phyloP scores from a whole-genome alignment of 73 alveolate genomes.

The Loxodes magnus region DNA sequence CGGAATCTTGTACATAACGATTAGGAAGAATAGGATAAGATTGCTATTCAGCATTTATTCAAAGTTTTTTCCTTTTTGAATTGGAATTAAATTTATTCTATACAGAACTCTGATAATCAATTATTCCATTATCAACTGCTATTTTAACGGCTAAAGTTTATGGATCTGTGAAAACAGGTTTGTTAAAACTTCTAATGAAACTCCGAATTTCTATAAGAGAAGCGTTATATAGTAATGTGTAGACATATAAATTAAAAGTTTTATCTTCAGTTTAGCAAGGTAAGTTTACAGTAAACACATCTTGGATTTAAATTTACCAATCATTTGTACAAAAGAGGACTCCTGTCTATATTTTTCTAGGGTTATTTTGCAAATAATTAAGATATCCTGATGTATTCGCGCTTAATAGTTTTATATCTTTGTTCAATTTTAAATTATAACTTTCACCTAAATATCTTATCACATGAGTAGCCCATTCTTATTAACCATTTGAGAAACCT shows the following conservation, averaged over 20 bases:
- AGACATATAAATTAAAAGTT: constrained; percentile 27
- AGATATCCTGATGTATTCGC: constrained; percentile 13
- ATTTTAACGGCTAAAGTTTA: constrained; percentile 34
- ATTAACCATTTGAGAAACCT: constrained; percentile 24
- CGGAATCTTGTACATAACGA: constrained; percentile 32
- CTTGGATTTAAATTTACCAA: constrained; percentile 2
- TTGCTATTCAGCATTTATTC: constrained; percentile 23
- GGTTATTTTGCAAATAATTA: constrained; percentile 21
- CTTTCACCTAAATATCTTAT: constrained; percentile 29
- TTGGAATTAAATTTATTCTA: background rate
- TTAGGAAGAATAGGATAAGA: constrained; percentile 46
- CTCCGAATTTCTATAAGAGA: constrained; percentile 37
- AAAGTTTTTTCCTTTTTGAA: background rate
- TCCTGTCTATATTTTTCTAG: constrained; percentile 34
- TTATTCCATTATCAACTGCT: constrained; percentile 55
- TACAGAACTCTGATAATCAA: too few species aligned
- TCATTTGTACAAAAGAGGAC: constrained; percentile 41
- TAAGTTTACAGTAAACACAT: constrained; percentile 15
- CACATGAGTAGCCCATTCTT: constrained; percentile 22
- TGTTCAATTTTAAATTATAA: constrained; percentile 18
- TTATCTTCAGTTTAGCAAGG: constrained; percentile 46
- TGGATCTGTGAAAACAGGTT: constrained; percentile 49
- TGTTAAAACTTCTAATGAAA: constrained; percentile 34
- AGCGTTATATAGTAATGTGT: constrained; percentile 47
- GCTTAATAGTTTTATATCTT: constrained; percentile 32